Evolutionary conservation across 1,139 yeast species (phyloP).

Genomic region (Meyerozyma athensensis): DNA sequence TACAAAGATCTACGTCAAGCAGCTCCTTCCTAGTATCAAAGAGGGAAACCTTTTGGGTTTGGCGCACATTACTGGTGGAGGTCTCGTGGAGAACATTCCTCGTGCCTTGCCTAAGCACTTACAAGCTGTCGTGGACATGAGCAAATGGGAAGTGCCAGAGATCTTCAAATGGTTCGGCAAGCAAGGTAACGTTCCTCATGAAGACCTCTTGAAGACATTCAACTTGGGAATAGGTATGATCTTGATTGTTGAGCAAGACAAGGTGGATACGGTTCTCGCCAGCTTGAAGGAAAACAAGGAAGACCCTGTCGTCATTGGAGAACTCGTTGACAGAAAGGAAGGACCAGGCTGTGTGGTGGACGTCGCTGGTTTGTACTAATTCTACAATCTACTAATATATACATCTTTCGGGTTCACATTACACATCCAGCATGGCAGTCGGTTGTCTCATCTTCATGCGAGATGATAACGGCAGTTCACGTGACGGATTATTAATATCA

Average conservation of each 20-base stretch:
- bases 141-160: slow-evolving; percentile 76
- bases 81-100: slow-evolving; percentile 92
- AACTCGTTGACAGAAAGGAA: slow-evolving; percentile 50
- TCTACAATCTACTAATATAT: slow-evolving; percentile 1
- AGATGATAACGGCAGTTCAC: slow-evolving; percentile 2
- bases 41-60: slow-evolving; percentile 73
- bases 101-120: slow-evolving; percentile 82
- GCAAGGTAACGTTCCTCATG: slow-evolving; percentile 83
- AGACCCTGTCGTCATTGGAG: slow-evolving; percentile 74
- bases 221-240: slow-evolving; percentile 99
- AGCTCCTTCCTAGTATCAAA: slow-evolving; percentile 69
- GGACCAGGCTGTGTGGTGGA: slow-evolving; percentile 70
- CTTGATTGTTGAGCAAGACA: slow-evolving; percentile 63
- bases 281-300: slow-evolving; percentile 66
- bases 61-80: slow-evolving; percentile 99
- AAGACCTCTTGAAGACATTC: slow-evolving; percentile 83
- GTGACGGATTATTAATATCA: background rate
- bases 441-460: no score
- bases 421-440: no score
- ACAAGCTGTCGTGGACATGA: slow-evolving; percentile 77
- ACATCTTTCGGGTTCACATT: no score
- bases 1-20: slow-evolving; percentile 92
- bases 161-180: slow-evolving; percentile 93
- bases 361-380: slow-evolving; percentile 53
- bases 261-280: slow-evolving; percentile 54